These are phyloP conservation scores for Backusella morwellensis DNA, from an alignment of 192 early-diverging fungal genomes.

Conservation along the genomic window DNA sequence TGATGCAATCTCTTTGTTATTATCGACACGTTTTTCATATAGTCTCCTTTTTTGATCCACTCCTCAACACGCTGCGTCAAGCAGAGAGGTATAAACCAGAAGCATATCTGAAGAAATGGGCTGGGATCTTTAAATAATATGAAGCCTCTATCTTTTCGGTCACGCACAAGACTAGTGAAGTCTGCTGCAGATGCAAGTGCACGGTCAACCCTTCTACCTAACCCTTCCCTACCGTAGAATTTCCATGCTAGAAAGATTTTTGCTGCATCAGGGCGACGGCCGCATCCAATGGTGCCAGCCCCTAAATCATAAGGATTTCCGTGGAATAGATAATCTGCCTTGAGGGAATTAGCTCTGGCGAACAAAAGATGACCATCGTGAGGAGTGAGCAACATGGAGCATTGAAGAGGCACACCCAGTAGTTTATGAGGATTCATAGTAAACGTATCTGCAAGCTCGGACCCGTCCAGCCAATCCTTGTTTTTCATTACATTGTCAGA, in stretches of 20 bases:
- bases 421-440: slow-evolving; percentile 84
- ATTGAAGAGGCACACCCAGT: slow-evolving; percentile 75
- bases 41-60: slow-evolving; percentile 28
- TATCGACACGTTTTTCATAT: slow-evolving; percentile 37
- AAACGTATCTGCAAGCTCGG: slow-evolving; percentile 60
- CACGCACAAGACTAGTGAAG: slow-evolving; percentile 39
- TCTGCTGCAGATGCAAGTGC: slow-evolving; percentile 52
- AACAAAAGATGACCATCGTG: slow-evolving; percentile 43
- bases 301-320: slow-evolving; percentile 66
- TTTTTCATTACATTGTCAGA: slow-evolving; percentile 40
- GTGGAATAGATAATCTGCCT: slow-evolving; percentile 72
- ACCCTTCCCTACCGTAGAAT: slow-evolving; percentile 66
- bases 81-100: slow-evolving; percentile 67
- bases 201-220: slow-evolving; percentile 50
- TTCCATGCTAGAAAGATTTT: slow-evolving; percentile 82
- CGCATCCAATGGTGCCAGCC: slow-evolving; percentile 77
- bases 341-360: slow-evolving; percentile 58
- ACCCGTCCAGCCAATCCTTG: slow-evolving; percentile 46
- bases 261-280: slow-evolving; percentile 73
- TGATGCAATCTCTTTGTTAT: slow-evolving; percentile 45
- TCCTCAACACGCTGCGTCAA: not conserved
- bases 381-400: slow-evolving; percentile 66
- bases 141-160: slow-evolving; percentile 30
- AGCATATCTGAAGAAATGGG: slow-evolving; percentile 60
- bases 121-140: slow-evolving; percentile 43